phyloP scores from a whole-genome alignment of 192 early-diverging fungal species.

The Coemansia erecta region DNA sequence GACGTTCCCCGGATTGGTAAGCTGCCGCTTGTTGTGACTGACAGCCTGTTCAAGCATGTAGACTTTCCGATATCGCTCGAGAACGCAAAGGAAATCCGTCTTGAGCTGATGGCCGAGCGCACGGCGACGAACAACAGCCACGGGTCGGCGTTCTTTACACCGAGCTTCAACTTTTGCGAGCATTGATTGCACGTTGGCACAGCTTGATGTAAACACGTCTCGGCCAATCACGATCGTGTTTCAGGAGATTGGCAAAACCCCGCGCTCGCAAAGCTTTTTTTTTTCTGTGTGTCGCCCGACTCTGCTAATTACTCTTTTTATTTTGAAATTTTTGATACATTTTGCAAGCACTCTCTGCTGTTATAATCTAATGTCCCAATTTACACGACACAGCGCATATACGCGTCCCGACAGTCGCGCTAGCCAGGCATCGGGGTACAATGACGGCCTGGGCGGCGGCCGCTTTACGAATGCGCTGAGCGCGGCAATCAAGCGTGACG shows the following conservation, averaged over 20 bases:
- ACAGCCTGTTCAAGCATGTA: constrained; percentile 14
- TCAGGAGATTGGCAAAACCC: not conserved
- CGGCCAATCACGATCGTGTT: constrained; percentile 1
- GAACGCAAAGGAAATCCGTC: constrained; percentile 44
- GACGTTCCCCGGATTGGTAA: constrained; percentile 3
- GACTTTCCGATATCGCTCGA: constrained; percentile 42
- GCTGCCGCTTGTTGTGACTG: constrained; percentile 22
- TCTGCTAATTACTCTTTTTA: not conserved
- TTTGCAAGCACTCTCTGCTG: constrained; percentile 16
- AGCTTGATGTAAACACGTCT: not conserved
- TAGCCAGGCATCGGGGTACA: constrained; percentile 8
- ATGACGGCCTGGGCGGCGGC: constrained; percentile 16
- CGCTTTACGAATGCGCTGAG: constrained; percentile 38
- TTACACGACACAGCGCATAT: constrained; percentile 17
- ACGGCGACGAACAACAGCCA: constrained; percentile 13
- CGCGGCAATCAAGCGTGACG: constrained; percentile 32
- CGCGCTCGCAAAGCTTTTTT: not conserved
- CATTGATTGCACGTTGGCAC: constrained; percentile 4
- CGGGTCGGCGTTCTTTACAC: constrained; percentile 5
- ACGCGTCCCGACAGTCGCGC: constrained; percentile 27
- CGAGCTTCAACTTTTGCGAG: constrained; percentile 29
- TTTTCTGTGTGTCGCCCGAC: not conserved
- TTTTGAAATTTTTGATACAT: constrained; percentile 1
- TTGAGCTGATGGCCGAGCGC: constrained; percentile 54
- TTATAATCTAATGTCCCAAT: constrained; percentile 19